These are phyloP conservation scores for Sporormia fimetaria DNA, from an alignment of 495 filamentous ascomycete genomes.

Conservation along the genomic window DNA sequence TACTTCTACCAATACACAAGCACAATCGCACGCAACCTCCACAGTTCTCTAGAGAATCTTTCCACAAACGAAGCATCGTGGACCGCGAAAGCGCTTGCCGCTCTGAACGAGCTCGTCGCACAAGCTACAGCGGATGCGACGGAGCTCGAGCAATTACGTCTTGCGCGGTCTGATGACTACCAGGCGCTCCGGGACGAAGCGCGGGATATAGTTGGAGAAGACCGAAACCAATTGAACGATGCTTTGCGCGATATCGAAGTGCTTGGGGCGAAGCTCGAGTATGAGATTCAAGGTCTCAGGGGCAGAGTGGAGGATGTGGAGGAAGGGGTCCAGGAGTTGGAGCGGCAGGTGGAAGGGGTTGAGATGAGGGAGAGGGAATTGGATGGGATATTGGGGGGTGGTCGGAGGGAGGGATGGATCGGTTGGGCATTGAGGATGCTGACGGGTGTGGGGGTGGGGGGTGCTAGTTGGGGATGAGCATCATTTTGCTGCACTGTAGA, in stretches of 20 bases:
- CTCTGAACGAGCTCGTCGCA: conserved; percentile 52
- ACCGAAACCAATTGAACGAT: conserved; percentile 57
- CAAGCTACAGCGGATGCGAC: conserved; percentile 49
- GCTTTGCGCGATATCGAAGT: conserved; percentile 70
- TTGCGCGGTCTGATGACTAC: conserved; percentile 54
- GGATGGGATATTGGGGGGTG: conserved; percentile 29
- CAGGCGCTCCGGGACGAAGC: conserved; percentile 51
- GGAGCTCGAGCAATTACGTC: conserved; percentile 55
- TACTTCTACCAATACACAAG: conserved; percentile 46
- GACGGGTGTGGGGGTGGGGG: conserved; percentile 50
- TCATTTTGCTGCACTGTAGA: no score
- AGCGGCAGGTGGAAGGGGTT: conserved; percentile 64
- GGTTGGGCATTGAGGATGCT: conserved; percentile 48
- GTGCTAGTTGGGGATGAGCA: no score
- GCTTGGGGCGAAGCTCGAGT: conserved; percentile 80
- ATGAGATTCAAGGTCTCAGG: conserved; percentile 72
- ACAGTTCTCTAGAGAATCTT: conserved; percentile 38
- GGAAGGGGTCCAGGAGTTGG: conserved; percentile 68
- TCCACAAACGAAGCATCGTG: conserved; percentile 47
- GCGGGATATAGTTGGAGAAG: conserved; percentile 54
- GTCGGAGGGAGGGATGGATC: conserved; percentile 26
- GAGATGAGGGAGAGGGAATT: conserved; percentile 64
- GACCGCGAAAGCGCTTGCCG: conserved; percentile 52
- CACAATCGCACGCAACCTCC: no score
- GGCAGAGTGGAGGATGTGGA: conserved; percentile 84